These are phyloP conservation scores for Brettanomyces bruxellensis DNA, from an alignment of 805 yeast species.

Conservation along the genomic window DNA sequence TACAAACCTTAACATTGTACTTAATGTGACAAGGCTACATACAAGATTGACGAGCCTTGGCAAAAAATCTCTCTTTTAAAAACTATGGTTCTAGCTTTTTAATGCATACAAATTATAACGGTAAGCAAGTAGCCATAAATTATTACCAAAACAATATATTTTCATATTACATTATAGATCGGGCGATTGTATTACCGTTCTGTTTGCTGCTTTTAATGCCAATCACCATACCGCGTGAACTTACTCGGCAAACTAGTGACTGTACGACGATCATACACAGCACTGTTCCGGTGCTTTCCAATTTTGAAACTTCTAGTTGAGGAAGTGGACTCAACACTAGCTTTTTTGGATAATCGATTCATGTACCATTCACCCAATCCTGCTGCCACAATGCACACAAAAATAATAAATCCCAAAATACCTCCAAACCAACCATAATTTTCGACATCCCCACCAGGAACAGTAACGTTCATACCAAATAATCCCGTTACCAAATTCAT, in stretches of 20 bases:
- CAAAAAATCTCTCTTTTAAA: too few relatives aligned
- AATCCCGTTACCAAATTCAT: conserved; percentile 83
- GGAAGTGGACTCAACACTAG: conserved; percentile 7
- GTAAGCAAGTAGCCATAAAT: too few relatives aligned
- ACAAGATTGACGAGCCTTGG: too few relatives aligned
- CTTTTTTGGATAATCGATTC: conserved; percentile 10
- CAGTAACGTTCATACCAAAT: conserved; percentile 90
- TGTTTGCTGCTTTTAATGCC: conserved; percentile 6
- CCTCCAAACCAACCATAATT: conserved; percentile 48
- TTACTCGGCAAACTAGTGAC: conserved; percentile 23
- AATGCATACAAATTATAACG: too few relatives aligned
- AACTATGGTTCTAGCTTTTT: too few relatives aligned
- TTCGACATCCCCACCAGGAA: conserved; percentile 53
- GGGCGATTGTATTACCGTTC: too few relatives aligned
- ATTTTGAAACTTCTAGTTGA: conserved; percentile 22
- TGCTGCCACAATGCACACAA: conserved; percentile 14
- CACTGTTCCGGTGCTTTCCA: conserved; percentile 15
- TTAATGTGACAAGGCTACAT: too few relatives aligned
- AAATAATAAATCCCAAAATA: conserved; percentile 23
- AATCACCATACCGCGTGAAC: conserved; percentile 24
- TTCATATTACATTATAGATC: too few relatives aligned
- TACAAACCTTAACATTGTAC: too few relatives aligned
- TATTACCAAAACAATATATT: too few relatives aligned
- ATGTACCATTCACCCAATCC: conserved; percentile 17
- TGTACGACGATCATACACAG: conserved; percentile 12